Evolutionary conservation across 1,284 basidiomycete species (phyloP).

Genomic region (Phellinidium pouzarii): DNA sequence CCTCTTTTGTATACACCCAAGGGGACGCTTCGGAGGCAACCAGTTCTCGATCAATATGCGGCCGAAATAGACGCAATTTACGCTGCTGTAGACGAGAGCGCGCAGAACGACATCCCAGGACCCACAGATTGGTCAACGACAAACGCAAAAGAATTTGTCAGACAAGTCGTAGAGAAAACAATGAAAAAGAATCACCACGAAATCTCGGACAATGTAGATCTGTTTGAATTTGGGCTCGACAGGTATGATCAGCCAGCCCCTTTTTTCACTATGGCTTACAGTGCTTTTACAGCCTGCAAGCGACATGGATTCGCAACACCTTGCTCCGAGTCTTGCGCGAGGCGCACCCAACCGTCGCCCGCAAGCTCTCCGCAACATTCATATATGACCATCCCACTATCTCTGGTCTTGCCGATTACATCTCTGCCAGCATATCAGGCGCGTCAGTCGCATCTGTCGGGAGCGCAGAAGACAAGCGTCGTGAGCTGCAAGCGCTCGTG

Average conservation of each 20-base stretch:
- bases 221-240: conserved; percentile 38
- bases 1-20: conserved; percentile 21
- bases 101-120: conserved; percentile 11
- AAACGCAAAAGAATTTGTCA: conserved; percentile 13
- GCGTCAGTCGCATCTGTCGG: not conserved
- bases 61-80: conserved; percentile 20
- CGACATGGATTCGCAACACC: conserved; percentile 36
- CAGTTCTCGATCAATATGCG: conserved; percentile 17
- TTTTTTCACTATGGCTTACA: not conserved
- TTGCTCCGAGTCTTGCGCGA: conserved; percentile 30
- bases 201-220: conserved; percentile 28
- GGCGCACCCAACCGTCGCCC: not conserved
- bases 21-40: conserved; percentile 14
- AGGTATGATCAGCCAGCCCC: conserved; percentile 27
- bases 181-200: conserved; percentile 3
- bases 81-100: conserved; percentile 15
- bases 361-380: conserved; percentile 26
- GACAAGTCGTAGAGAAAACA: conserved; percentile 15
- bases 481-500: conserved; percentile 27
- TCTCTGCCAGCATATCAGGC: conserved; percentile 19
- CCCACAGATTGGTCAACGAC: conserved; percentile 17
- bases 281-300: conserved; percentile 31
- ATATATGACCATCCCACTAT: conserved; percentile 34
- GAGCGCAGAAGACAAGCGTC: conserved; percentile 15
- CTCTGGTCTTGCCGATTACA: conserved; percentile 23